Base-by-base conservation (phyloP, 345 rosid genomes). In the Aquilaria yunnanensis region DNA sequence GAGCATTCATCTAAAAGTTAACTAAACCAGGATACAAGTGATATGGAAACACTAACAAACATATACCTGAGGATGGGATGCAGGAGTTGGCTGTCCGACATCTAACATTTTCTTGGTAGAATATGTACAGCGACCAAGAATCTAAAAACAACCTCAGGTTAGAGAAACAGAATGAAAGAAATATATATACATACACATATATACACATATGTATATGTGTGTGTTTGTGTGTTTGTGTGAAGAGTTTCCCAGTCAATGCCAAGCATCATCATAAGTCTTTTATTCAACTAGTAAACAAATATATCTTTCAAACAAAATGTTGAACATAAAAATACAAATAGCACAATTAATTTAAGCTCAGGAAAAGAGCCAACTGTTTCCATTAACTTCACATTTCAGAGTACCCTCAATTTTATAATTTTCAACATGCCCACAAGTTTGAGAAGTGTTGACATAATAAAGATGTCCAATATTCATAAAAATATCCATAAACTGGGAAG, bases 21-120 rank as follows among this genome's bases (percentile, higher is more conserved):
- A 37, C 43, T 37, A 5, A 9, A 37, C 5, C 43, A 5, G 43
- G 8, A 37, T 1, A 37, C 54, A 29, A 47, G 32, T n/a, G 14
- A 14, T 3, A 14, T 45, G 67, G 32, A 64, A 14, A 47, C 10
- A n/a, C 46, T n/a, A 56, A 34, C 47, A 4, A 14, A 46, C 47
- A 31, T 60, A 60, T 66, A 90, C 98, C 89, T 89, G 85, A 74
- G 98, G 97, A 76, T 92, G 98, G 69, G 97, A 78, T 9, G 84
- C 73, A 2, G 92, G 75, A 72, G 88, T 84, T 64, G 98, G 98
- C 71, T 93, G 98, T 46, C 98, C 98, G 68, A 83, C 65, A 74
- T 93, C 96, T 52, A 29, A 33, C 60, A 75, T 63, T 45, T 72
- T 70, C 59, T 64, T 70, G 2, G 90, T 77, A 66, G 91, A 90